Evolutionary conservation across 345 rosid genomes (phyloP), one percentile per base, ranked within the genome.

Genomic region (Salix arbutifolia): DNA sequence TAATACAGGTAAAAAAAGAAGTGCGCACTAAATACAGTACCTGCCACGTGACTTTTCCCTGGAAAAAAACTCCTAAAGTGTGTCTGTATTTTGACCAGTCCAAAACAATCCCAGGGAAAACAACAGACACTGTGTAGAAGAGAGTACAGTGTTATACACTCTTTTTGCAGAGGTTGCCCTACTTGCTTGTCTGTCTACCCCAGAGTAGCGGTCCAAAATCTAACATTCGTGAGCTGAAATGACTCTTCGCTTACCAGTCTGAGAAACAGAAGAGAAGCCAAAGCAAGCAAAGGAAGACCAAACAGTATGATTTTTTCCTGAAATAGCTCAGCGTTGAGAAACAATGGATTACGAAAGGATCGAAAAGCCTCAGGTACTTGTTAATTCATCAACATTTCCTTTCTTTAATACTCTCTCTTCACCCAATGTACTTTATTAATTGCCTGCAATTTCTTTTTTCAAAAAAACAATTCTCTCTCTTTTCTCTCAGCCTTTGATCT

Each of bases 301-400:
- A 58, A n/a, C 61, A 23, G 28, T 1, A 58, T 23, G 64, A 4
- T n/a, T 58, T 23, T 58, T 50, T 10, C 60, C 35, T 28, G 35
- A 26, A 46, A 48, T 50, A 46, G 26, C 42, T 18, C 2, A 10
- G 44, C 33, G 38, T 53, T 30, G 3, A 65, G 68, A 65, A 65
- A 31, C 19, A 70, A 94, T 91, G 96, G 97, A 94, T 76, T 94
- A 90, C 83, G 97, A 92, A 79, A 90, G 98, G 87, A 94, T 94
- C 84, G 83, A 85, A 78, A 89, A 85, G 78, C 88, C 91, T 64
- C 92, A 81, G 91, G 92, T 89, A 74, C 80, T 74, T 52, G 1
- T 70, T 48, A 28, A 46, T 65, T 48, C 28, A 73, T 62, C 42
- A 26, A 56, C 38, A 28, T 35, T 37, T 46, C 46, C 28, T 67